phyloP scores from a whole-genome alignment of 371 early-diverging fungal species.

The Mortierella sp. region DNA sequence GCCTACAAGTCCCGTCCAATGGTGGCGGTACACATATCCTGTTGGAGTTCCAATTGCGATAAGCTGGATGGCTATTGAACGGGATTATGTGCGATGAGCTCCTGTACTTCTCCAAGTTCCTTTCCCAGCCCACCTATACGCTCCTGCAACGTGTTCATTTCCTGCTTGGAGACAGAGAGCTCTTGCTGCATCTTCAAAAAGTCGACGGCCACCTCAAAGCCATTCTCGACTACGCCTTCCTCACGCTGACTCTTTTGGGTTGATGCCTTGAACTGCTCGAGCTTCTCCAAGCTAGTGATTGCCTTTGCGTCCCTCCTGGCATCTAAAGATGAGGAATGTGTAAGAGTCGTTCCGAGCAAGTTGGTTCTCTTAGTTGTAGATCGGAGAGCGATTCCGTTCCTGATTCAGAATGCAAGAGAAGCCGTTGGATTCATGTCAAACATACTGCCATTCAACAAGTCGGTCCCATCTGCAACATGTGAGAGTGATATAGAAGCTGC shows the following conservation, averaged over 20 bases:
- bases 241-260: constrained; percentile 41
- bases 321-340: not conserved
- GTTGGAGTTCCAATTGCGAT: not conserved
- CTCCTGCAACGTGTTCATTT: constrained; percentile 47
- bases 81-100: constrained; percentile 43
- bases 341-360: too few species aligned
- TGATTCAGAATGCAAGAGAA: too few species aligned
- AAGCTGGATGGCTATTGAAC: constrained; percentile 34
- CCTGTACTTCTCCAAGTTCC: constrained; percentile 45
- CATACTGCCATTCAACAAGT: constrained; percentile 10
- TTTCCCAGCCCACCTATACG: constrained; percentile 31
- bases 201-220: constrained; percentile 42
- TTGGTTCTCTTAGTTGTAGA: not conserved
- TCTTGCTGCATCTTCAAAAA: constrained; percentile 44
- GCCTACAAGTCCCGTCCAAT: too few species aligned
- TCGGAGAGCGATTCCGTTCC: not conserved
- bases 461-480: constrained; percentile 1
- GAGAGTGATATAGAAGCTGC: constrained; percentile 38
- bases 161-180: constrained; percentile 30
- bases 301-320: not conserved
- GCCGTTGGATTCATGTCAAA: too few species aligned
- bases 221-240: constrained; percentile 48
- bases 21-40: too few species aligned
- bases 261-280: constrained; percentile 35
- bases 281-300: constrained; percentile 23